phyloP scores from a whole-genome alignment of 2,329 filamentous ascomycete genomes.

The Basipetospora sp. region DNA sequence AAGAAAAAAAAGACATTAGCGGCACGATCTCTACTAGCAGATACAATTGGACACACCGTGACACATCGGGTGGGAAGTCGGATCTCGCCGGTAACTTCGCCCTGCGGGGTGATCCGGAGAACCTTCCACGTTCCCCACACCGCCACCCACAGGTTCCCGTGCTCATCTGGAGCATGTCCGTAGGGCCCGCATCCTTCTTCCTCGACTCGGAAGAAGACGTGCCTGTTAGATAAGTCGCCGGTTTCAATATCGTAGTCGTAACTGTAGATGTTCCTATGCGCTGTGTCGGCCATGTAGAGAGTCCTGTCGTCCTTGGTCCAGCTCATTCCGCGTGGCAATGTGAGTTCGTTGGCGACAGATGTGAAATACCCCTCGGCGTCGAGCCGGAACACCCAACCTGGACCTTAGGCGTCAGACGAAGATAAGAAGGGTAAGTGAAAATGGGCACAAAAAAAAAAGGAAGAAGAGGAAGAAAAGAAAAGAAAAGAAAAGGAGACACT shows the following conservation, averaged over 20 bases:
- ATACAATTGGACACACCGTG: conserved; percentile 6
- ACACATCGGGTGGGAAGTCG: conserved; percentile 9
- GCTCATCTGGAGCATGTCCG: conserved; percentile 9
- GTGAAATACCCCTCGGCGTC: conserved; percentile 8
- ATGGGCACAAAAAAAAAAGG: background rate
- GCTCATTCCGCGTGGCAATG: conserved; percentile 10
- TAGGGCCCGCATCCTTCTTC: conserved; percentile 10
- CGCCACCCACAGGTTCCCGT: conserved; percentile 11
- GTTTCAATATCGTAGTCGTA: conserved; percentile 7
- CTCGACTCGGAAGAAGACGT: conserved; percentile 7
- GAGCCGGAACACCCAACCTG: conserved; percentile 7
- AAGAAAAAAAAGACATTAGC: background rate
- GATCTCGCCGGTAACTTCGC: conserved; percentile 9
- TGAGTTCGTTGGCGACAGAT: conserved; percentile 7
- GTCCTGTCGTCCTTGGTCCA: conserved; percentile 9
- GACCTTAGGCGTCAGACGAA: too few relatives aligned
- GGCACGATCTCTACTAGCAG: background rate
- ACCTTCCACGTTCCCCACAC: conserved; percentile 10
- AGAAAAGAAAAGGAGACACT: too few relatives aligned
- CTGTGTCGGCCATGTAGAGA: conserved; percentile 10
- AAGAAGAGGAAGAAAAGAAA: too few relatives aligned
- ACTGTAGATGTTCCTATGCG: conserved; percentile 2
- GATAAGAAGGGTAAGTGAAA: too few relatives aligned
- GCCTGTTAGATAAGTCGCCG: conserved; percentile 6
- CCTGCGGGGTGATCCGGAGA: conserved; percentile 8